phyloP scores from a whole-genome alignment of 257 asterid species.

The Handroanthus guayacan region DNA sequence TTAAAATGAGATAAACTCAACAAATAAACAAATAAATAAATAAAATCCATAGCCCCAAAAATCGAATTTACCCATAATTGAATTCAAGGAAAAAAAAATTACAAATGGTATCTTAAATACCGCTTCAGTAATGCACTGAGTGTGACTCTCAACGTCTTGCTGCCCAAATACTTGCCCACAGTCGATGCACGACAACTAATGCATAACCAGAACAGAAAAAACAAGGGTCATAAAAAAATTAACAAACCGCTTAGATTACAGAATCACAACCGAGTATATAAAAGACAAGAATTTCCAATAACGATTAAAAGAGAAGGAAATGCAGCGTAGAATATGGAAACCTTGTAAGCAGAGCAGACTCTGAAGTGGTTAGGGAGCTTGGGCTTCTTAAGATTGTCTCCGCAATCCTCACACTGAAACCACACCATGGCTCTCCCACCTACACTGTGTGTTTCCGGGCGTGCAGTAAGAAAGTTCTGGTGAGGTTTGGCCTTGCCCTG shows the following conservation, averaged over 20 bases:
- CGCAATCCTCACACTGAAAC: constrained; percentile 99
- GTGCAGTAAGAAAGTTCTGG: constrained; percentile 28
- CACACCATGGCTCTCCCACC: constrained; percentile 73
- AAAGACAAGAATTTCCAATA: neutral
- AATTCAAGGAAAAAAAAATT: neutral
- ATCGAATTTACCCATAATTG: neutral
- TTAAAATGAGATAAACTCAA: neutral
- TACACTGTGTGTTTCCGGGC: constrained; percentile 32
- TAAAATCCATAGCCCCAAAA: neutral
- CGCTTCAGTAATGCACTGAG: constrained; percentile 93
- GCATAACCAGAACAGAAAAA: constrained; percentile 16
- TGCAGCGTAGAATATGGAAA: constrained; percentile 17
- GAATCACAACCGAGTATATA: neutral
- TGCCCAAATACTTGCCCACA: constrained; percentile 83
- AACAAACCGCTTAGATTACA: constrained; percentile 4
- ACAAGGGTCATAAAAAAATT: neutral
- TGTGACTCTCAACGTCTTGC: constrained; percentile 76
- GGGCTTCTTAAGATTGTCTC: constrained; percentile 92
- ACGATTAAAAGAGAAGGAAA: neutral
- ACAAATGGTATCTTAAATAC: constrained; percentile 45
- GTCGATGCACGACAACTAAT: constrained; percentile 88
- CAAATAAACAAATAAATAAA: neutral
- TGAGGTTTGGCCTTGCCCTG: constrained; percentile 7
- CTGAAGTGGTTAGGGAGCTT: constrained; percentile 87
- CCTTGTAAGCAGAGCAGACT: constrained; percentile 91